Evolutionary conservation across 2,329 filamentous ascomycete genomes (phyloP).

Genomic region (Monosporascus sp.): DNA sequence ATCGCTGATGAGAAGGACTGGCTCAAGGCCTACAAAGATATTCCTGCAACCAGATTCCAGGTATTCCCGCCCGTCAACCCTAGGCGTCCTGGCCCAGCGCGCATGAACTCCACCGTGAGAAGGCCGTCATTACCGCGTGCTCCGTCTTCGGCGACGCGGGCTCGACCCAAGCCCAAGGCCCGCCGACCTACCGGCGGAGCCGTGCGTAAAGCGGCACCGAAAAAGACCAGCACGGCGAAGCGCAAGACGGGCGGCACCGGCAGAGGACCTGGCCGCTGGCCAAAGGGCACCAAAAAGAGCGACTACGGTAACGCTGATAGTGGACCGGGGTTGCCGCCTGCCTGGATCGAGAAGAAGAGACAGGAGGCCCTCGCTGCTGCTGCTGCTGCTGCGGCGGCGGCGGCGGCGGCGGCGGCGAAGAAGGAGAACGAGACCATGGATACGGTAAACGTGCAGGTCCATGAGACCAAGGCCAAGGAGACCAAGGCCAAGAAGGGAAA

Average conservation of each 20-base stretch:
- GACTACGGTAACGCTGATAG: conserved; percentile 64
- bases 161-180: conserved; percentile 33
- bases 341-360: conserved; percentile 39
- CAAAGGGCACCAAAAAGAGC: conserved; percentile 63
- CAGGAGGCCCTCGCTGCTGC: conserved; percentile 2
- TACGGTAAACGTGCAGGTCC: conserved; percentile 33
- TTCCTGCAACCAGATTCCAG: conserved; percentile 70
- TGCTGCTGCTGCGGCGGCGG: background rate
- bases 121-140: conserved; percentile 20
- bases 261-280: conserved; percentile 60
- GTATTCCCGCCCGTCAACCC: conserved; percentile 65
- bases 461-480: conserved; percentile 26
- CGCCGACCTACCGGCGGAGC: conserved; percentile 32
- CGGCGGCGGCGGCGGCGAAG: conserved; percentile 8
- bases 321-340: conserved; percentile 58
- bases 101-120: conserved; percentile 35
- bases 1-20: conserved; percentile 35
- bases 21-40: conserved; percentile 45
- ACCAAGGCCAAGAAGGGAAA: conserved; percentile 24
- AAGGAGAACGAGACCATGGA: conserved; percentile 24
- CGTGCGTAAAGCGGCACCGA: conserved; percentile 31
- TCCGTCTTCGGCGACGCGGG: conserved; percentile 26
- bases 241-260: conserved; percentile 59
- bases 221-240: conserved; percentile 37
- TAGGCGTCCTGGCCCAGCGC: conserved; percentile 43